Percentiles rank a stretch among this genome's conserved stretches.
These are phyloP conservation scores for Tylopilus balloui DNA, from an alignment of 768 basidiomycete species.

Conservation along the genomic window DNA sequence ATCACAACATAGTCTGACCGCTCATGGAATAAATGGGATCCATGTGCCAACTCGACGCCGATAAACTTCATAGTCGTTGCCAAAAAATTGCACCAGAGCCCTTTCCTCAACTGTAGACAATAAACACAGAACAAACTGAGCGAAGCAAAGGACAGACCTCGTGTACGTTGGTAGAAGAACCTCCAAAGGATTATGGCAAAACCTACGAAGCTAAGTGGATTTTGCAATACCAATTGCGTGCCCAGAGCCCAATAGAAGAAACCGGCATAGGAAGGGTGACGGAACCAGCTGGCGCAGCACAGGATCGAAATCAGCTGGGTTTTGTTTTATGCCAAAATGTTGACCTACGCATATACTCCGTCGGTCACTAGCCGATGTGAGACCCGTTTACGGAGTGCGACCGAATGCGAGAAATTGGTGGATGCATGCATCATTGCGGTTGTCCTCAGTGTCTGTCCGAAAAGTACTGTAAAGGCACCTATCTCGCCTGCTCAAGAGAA, in stretches of 20 bases:
- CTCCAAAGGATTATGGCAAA: conserved; percentile 71
- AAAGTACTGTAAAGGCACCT: conserved; percentile 64
- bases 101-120: conserved; percentile 67
- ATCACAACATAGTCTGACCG: background rate
- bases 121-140: conserved; percentile 2
- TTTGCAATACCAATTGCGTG: conserved; percentile 88
- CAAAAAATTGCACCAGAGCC: conserved; percentile 82
- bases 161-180: conserved; percentile 82
- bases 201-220: conserved; percentile 64
- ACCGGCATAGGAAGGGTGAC: conserved; percentile 95
- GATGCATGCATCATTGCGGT: conserved; percentile 96
- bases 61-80: conserved; percentile 78
- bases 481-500: conserved; percentile 1
- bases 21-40: conserved; percentile 78
- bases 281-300: conserved; percentile 39
- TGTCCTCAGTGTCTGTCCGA: conserved; percentile 79
- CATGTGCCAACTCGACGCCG: conserved; percentile 72
- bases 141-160: conserved; percentile 48
- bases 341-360: conserved; percentile 80
- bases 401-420: conserved; percentile 87
- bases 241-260: conserved; percentile 99
- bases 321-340: background rate
- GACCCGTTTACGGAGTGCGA: conserved; percentile 70
- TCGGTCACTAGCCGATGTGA: conserved; percentile 79
- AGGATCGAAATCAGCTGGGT: background rate